Evolutionary conservation across 345 rosid genomes (phyloP).

Genomic region (Linum trigynum): DNA sequence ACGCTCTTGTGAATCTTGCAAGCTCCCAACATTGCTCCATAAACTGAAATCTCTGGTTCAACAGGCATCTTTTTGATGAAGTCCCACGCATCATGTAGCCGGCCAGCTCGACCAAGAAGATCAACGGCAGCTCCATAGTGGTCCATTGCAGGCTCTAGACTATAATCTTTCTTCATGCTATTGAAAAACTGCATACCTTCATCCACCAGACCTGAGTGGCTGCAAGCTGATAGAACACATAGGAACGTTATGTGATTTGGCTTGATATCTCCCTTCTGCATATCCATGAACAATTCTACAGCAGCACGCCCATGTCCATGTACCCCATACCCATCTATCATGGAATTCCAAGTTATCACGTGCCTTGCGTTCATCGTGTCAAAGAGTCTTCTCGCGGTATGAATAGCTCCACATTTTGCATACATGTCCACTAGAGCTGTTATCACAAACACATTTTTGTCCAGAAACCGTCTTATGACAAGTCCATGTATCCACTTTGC

Average conservation of each 20-base stretch:
- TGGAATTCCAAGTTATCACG: conserved; percentile 27
- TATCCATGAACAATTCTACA: conserved; percentile 16
- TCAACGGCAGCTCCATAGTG: conserved; percentile 28
- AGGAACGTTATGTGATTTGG: conserved; percentile 23
- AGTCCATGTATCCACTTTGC: conserved; percentile 30
- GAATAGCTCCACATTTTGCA: conserved; percentile 26
- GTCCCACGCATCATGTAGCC: conserved; percentile 22
- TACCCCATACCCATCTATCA: conserved; percentile 25
- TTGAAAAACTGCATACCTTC: conserved; percentile 16
- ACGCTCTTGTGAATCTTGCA: conserved; percentile 26
- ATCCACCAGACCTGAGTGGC: conserved; percentile 26
- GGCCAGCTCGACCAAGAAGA: conserved; percentile 30
- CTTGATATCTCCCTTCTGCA: conserved; percentile 14
- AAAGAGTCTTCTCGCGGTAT: conserved; percentile 23
- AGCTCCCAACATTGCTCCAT: conserved; percentile 29
- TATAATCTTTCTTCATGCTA: conserved; percentile 20
- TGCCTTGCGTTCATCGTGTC: conserved; percentile 22
- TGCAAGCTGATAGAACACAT: conserved; percentile 22
- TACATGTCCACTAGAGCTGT: conserved; percentile 30
- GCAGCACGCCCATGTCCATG: conserved; percentile 25
- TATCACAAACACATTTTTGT: conserved; percentile 22
- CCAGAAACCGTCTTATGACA: conserved; percentile 15
- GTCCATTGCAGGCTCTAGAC: conserved; percentile 23
- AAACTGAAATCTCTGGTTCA: conserved; percentile 23
- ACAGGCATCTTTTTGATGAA: conserved; percentile 27